Evolutionary conservation across 192 early-diverging fungal species (phyloP).

Genomic region (Spinellus fusiger): DNA sequence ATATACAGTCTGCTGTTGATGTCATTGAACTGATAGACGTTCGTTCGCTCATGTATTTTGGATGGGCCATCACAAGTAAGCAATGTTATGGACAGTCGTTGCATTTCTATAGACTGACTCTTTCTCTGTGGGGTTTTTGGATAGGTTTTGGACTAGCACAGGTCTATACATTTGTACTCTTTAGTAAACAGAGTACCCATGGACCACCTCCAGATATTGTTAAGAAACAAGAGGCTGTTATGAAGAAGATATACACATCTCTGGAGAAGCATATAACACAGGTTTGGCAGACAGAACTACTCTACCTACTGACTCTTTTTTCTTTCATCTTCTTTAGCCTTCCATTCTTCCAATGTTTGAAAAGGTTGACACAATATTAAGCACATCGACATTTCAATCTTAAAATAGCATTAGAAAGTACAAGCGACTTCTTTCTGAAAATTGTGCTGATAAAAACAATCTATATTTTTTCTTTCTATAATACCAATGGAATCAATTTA

Average conservation of each 20-base stretch:
- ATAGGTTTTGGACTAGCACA: background rate
- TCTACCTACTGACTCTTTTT: background rate
- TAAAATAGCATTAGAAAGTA: background rate
- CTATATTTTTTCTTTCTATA: too few species aligned
- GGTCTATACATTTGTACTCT: background rate
- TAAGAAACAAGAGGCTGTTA: background rate
- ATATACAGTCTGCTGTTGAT: background rate
- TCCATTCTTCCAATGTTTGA: background rate
- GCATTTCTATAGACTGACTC: background rate
- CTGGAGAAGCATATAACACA: background rate
- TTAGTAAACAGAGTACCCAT: background rate
- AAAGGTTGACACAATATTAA: background rate
- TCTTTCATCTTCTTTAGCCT: background rate
- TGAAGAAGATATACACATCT: background rate
- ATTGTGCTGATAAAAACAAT: too few species aligned
- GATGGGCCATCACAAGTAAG: slow-evolving; percentile 11
- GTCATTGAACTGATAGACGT: background rate
- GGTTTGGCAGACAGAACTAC: background rate
- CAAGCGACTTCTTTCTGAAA: background rate
- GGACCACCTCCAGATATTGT: background rate
- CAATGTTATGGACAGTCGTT: background rate
- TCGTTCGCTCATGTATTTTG: background rate
- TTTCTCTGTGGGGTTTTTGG: too few species aligned
- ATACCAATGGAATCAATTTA: too few species aligned
- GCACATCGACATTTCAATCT: background rate